phyloP scores from a whole-genome alignment of 2,329 filamentous ascomycete species.

The Penicillium paneum region DNA sequence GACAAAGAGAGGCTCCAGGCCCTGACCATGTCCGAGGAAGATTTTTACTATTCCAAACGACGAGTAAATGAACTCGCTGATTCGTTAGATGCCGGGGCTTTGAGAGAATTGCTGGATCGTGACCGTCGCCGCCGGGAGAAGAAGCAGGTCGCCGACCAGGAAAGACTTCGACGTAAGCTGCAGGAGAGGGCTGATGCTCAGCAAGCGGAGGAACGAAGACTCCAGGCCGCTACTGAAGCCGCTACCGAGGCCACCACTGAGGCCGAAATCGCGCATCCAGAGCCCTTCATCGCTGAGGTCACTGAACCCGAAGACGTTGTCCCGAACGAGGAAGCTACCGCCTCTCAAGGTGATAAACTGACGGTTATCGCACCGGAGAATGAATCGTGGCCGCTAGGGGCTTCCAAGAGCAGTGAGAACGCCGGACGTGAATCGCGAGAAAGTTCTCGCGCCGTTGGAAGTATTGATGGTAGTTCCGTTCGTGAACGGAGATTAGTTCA shows the following conservation, averaged over 20 bases:
- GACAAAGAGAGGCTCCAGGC: constrained; percentile 51
- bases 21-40: constrained; percentile 60
- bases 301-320: neutral
- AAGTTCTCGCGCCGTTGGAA: constrained; percentile 33
- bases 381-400: constrained; percentile 34
- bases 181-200: constrained; percentile 52
- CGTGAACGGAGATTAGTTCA: constrained; percentile 27
- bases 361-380: constrained; percentile 1
- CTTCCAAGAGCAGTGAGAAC: constrained; percentile 30
- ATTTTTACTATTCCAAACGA: constrained; percentile 56
- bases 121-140: constrained; percentile 77
- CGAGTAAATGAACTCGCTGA: constrained; percentile 71
- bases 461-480: constrained; percentile 35
- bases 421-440: constrained; percentile 28
- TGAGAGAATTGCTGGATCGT: constrained; percentile 86
- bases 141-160: constrained; percentile 68
- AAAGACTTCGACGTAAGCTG: constrained; percentile 52
- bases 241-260: neutral
- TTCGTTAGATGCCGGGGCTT: constrained; percentile 75
- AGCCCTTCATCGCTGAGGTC: neutral
- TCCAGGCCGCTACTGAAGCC: neutral
- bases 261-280: neutral
- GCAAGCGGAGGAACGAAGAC: constrained; percentile 50
- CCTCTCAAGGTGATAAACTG: constrained; percentile 8
- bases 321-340: neutral